Percentiles rank a stretch among this genome's conserved stretches.
These are phyloP conservation scores for Clarireedia hainanense DNA, from an alignment of 2,329 filamentous ascomycete genomes.

Conservation along the genomic window DNA sequence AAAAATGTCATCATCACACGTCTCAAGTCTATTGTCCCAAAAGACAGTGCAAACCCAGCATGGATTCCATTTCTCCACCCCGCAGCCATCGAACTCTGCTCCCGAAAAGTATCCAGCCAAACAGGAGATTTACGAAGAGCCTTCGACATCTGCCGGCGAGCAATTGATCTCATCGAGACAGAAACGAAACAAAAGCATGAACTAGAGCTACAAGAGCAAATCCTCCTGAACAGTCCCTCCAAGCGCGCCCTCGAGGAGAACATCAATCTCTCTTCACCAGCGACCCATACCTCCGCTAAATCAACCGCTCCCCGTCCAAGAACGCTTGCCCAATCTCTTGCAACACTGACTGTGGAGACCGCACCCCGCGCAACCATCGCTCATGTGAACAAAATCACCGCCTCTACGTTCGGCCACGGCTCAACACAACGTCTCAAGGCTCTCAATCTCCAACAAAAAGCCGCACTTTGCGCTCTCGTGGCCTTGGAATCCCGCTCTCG, in stretches of 20 bases:
- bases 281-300: slow-evolving; percentile 31
- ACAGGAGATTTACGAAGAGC: slow-evolving; percentile 92
- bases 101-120: slow-evolving; percentile 89
- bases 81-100: slow-evolving; percentile 85
- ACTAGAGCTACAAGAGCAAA: slow-evolving; percentile 48
- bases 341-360: slow-evolving; percentile 60
- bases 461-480: slow-evolving; percentile 79
- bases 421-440: slow-evolving; percentile 75
- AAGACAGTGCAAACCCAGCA: slow-evolving; percentile 42
- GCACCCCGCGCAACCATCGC: slow-evolving; percentile 84
- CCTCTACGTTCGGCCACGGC: slow-evolving; percentile 83
- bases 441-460: slow-evolving; percentile 94
- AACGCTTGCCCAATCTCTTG: slow-evolving; percentile 40
- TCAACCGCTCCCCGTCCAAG: slow-evolving; percentile 24
- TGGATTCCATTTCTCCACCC: slow-evolving; percentile 87
- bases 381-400: slow-evolving; percentile 86
- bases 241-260: slow-evolving; percentile 77
- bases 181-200: slow-evolving; percentile 72
- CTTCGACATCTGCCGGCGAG: slow-evolving; percentile 86
- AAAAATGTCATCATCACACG: slow-evolving; percentile 79
- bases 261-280: slow-evolving; percentile 59
- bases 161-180: slow-evolving; percentile 79
- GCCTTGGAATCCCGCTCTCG: slow-evolving; percentile 74
- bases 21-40: slow-evolving; percentile 64
- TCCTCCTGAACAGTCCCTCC: slow-evolving; percentile 55